These are phyloP conservation scores for Suhomyces xylopsoci DNA, from an alignment of 805 yeast species.

Conservation along the genomic window DNA sequence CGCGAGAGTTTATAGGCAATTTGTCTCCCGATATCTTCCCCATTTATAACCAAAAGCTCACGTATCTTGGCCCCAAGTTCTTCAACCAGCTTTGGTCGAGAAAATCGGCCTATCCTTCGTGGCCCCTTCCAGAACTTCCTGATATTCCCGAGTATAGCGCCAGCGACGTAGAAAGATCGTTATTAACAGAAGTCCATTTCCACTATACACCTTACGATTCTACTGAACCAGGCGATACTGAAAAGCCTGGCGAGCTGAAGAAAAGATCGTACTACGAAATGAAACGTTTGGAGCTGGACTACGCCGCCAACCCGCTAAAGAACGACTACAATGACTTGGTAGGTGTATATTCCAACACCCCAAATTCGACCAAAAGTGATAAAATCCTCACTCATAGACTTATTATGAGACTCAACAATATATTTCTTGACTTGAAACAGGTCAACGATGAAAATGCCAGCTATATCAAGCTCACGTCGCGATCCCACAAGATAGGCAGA, in stretches of 20 bases:
- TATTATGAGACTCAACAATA: slow-evolving; percentile 52
- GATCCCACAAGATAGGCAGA: slow-evolving; percentile 39
- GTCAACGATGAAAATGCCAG: slow-evolving; percentile 42
- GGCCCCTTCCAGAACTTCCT: slow-evolving; percentile 81
- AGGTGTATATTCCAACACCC: slow-evolving; percentile 45
- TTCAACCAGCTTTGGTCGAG: slow-evolving; percentile 38
- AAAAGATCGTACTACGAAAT: slow-evolving; percentile 50
- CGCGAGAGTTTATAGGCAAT: slow-evolving; percentile 78
- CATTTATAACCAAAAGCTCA: slow-evolving; percentile 63
- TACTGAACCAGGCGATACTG: slow-evolving; percentile 29
- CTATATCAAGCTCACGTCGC: slow-evolving; percentile 34
- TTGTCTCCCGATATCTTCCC: slow-evolving; percentile 79
- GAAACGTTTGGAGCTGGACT: slow-evolving; percentile 63
- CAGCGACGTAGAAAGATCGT: slow-evolving; percentile 74
- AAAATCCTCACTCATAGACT: slow-evolving; percentile 58
- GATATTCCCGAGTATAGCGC: slow-evolving; percentile 60
- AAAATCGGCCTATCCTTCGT: slow-evolving; percentile 30
- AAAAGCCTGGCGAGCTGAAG: slow-evolving; percentile 9
- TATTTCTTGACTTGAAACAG: slow-evolving; percentile 41
- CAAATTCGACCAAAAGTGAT: slow-evolving; percentile 26
- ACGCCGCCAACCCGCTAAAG: slow-evolving; percentile 63
- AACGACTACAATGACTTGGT: slow-evolving; percentile 47
- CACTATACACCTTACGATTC: slow-evolving; percentile 52
- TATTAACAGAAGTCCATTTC: slow-evolving; percentile 70
- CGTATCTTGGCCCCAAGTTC: slow-evolving; percentile 58